Evolutionary conservation across 192 early-diverging fungal genomes (phyloP), one percentile per base, ranked within the genome.

Genomic region (Backusella parvicylindrica): DNA sequence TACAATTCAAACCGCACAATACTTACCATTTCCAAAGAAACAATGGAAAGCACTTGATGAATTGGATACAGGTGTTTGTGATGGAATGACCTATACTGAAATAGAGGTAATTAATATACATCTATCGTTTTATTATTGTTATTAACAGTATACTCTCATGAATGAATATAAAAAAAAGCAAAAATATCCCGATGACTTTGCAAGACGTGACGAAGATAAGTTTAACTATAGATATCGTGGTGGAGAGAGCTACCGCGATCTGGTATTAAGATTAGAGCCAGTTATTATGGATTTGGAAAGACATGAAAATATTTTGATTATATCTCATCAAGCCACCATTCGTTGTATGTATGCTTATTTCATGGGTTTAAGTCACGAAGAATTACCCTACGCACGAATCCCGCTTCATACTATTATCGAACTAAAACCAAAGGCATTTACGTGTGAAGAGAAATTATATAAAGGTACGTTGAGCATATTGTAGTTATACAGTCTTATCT

Each of bases 41-140:
- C 91, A 94, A 79, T 99, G 97, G 96, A 98, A 98, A 79, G 94
- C 94, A 70, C 83, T 99, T 76, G 98, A 99, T 83, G 98, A 99
- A 82, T 84, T 99, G 36, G 94, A 98, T 78, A 92, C 95, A 9
- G 97, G 98, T n/a, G 92, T 95, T 13, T 99, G 98, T 85, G 98
- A 99, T 84, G 96, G 94, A 28, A 86, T 97, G 81, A 99, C 98
- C 5, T 99, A 99, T 81, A 97, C 97, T 75, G 96, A 98, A 76
- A 97, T 99, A 77, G 96, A 92, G 68, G 87, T 86, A 53, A 75
- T 1, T 30, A 11, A 41, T 43, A 18, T 16, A 43, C n/a, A n/a
- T n/a, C n/a, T n/a, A n/a, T n/a, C n/a, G n/a, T n/a, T n/a, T n/a
- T n/a, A n/a, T n/a, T n/a, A n/a, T n/a, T n/a, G n/a, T 30, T 35